Conservation (phyloP, 2,329 filamentous ascomycete genomes). For the Westerdykella aurantiaca region DNA sequence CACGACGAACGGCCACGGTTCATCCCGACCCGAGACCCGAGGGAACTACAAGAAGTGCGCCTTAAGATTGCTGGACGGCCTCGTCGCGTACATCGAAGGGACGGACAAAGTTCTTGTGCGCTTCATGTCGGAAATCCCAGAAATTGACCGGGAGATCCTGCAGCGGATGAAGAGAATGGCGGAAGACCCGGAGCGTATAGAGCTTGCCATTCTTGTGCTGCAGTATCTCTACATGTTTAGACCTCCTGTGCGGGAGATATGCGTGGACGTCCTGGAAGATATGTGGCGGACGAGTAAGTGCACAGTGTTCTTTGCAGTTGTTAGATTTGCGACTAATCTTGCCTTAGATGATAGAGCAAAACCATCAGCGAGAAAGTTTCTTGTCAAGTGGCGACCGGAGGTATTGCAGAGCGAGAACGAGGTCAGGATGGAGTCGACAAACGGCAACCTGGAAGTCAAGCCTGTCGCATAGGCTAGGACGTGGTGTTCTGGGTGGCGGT, state of each 20-base stretch:
- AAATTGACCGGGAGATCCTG: slow-evolving; percentile 66
- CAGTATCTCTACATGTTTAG: slow-evolving; percentile 48
- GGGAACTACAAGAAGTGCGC: slow-evolving; percentile 73
- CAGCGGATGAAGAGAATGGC: slow-evolving; percentile 62
- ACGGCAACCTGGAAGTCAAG: slow-evolving; percentile 24
- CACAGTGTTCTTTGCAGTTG: neutral
- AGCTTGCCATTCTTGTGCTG: slow-evolving; percentile 53
- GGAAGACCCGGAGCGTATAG: slow-evolving; percentile 58
- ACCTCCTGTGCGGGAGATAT: slow-evolving; percentile 54
- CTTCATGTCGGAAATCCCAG: slow-evolving; percentile 86
- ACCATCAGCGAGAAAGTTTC: slow-evolving; percentile 48
- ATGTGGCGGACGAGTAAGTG: slow-evolving; percentile 52
- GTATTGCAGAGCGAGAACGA: slow-evolving; percentile 30
- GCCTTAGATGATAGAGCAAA: slow-evolving; percentile 41
- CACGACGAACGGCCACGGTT: slow-evolving; percentile 44
- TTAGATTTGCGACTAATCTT: neutral
- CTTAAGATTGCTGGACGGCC: slow-evolving; percentile 76
- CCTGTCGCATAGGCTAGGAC: slow-evolving; percentile 12
- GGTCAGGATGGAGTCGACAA: slow-evolving; percentile 19
- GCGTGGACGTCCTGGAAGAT: slow-evolving; percentile 53
- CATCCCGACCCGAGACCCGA: slow-evolving; percentile 19
- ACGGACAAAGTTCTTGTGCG: slow-evolving; percentile 86
- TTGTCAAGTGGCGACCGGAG: slow-evolving; percentile 52
- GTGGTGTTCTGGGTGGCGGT: neutral
- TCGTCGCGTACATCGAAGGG: slow-evolving; percentile 84